phyloP scores from a whole-genome alignment of 352 stramenopile genomes.

The Phytophthora melonis region DNA sequence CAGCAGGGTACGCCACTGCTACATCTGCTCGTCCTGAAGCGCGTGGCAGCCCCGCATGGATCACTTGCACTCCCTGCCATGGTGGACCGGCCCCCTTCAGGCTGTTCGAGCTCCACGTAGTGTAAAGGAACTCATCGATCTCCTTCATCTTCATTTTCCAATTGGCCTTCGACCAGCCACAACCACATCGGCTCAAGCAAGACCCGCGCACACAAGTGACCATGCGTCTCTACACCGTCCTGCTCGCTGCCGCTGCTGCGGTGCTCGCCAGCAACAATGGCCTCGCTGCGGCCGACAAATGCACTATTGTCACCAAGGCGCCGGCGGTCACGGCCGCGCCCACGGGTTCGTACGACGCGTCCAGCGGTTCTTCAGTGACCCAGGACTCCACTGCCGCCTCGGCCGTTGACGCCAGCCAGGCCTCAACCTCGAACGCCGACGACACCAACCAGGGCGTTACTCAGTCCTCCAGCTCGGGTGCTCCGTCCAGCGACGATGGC shows the following conservation, averaged over 20 bases:
- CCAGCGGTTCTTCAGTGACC: slow-evolving; percentile 14
- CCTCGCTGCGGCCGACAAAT: slow-evolving; percentile 7
- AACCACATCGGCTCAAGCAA: slow-evolving; percentile 8
- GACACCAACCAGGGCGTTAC: not conserved
- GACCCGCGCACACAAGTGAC: not conserved
- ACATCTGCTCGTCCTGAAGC: slow-evolving; percentile 1
- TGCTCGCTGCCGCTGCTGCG: slow-evolving; percentile 8
- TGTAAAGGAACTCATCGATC: not conserved
- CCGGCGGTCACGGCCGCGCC: not conserved
- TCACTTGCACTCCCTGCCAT: not conserved
- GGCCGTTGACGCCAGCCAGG: slow-evolving; percentile 10
- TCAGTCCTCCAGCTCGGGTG: not conserved
- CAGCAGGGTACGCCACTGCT: not conserved
- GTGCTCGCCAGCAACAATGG: slow-evolving; percentile 4
- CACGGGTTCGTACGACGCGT: not conserved
- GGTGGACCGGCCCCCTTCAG: not conserved
- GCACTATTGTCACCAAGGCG: slow-evolving; percentile 6
- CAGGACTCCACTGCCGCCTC: slow-evolving; percentile 4
- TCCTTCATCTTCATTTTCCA: slow-evolving; percentile 3
- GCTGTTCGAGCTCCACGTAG: not conserved
- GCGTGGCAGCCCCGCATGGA: not conserved
- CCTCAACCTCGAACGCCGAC: not conserved
- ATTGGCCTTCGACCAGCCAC: slow-evolving; percentile 5
- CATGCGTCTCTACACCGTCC: slow-evolving; percentile 10
- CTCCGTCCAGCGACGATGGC: slow-evolving; percentile 31